Conservation (phyloP, 257 asterid genomes). For the Solanum etuberosum region DNA sequence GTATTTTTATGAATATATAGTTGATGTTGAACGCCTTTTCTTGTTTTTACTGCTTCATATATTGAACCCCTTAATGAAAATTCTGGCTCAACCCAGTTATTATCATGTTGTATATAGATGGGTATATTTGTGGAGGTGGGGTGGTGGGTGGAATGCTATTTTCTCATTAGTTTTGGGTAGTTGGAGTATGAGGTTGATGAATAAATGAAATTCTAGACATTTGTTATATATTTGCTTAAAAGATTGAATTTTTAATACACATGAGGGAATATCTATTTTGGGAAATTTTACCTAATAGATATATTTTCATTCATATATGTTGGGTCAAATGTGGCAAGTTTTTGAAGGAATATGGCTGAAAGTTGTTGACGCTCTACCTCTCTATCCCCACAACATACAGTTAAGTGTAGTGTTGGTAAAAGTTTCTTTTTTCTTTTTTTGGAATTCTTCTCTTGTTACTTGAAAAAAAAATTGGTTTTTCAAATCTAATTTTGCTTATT, state of each 20-base stretch:
- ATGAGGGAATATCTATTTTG: not conserved
- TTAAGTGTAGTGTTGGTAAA: not conserved
- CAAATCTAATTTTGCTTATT: not conserved
- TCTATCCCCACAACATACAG: not conserved
- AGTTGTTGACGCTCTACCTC: not conserved
- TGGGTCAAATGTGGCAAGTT: not conserved
- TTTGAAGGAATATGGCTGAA: not conserved
- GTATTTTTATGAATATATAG: not conserved
- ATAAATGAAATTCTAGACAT: not conserved
- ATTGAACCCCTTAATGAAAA: not conserved
- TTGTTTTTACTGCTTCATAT: not conserved
- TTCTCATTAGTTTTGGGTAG: not conserved
- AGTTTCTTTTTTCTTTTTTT: not conserved
- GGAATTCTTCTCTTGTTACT: not conserved
- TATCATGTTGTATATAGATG: not conserved
- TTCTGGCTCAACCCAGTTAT: fast-evolving
- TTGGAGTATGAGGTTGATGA: not conserved
- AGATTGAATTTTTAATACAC: not conserved
- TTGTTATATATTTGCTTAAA: not conserved
- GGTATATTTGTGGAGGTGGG: not conserved
- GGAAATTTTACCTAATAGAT: not conserved
- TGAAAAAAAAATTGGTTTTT: not conserved
- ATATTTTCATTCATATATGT: not conserved
- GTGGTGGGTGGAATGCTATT: not conserved
- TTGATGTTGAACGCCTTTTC: not conserved